Evolutionary conservation across 78 protist genomes (phyloP), one percentile per base, ranked within the genome.

Genomic region (Anaeramoeba flamelloides): DNA sequence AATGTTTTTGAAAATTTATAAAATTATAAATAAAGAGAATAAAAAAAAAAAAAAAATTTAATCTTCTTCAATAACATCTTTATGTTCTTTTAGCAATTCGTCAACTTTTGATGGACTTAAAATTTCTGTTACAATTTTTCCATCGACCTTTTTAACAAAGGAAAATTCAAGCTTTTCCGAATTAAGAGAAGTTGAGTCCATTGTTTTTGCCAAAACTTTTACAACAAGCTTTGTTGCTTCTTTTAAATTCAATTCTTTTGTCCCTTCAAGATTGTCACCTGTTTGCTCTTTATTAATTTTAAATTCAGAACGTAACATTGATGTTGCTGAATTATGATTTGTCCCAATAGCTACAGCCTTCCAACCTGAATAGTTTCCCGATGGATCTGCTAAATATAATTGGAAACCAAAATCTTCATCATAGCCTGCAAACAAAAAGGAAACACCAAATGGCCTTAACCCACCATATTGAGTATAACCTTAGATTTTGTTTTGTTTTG

Each of bases 351-450:
- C 95, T 0, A 92, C 83, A 0, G 99, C 99, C 83, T 91, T 89
- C 99, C 99, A 97, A n/a, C 97, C 99, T 31, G 93, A 92, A 77
- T 90, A 97, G 89, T 94, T 95, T 36, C 99, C 99, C 34, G 87
- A 40, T 3, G 99, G 99, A 74, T 95, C 99, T 1, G 90, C 78
- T 74, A 84, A 91, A 82, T 92, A 89, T 32, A 85, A 79, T 75
- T 85, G 89, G 32, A n/a, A n/a, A 1, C 97, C 98, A 65, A 75
- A 86, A 74, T 83, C 85, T 26, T 39, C 64, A 77, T 97, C 99
- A 92, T 92, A 96, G 33, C 99, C 99, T 0, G 97, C 98, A 69
- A 86, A 94, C 36, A 97, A 79, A 82, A 97, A 91, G 2, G 98
- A 89, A 1, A 96, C 98, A 32, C 99, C 99, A 79, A 92, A 96